Percentiles rank a stretch among this genome's conserved stretches.
These are phyloP conservation scores for Pyricularia grisea DNA, from an alignment of 2,329 filamentous ascomycete genomes.

Conservation along the genomic window DNA sequence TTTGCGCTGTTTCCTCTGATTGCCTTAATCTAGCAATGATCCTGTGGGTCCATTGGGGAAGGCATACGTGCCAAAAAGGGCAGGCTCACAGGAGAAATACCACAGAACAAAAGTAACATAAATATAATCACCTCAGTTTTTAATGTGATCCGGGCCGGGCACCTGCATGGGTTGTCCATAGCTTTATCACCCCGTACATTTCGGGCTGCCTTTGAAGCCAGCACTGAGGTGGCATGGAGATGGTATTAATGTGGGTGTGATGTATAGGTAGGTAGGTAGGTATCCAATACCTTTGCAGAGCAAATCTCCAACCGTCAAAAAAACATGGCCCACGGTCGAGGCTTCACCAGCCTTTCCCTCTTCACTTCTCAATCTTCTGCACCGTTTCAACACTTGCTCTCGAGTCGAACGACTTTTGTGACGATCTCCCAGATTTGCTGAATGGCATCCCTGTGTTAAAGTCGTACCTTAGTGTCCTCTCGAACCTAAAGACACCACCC, in stretches of 20 bases:
- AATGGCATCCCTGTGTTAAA: neutral
- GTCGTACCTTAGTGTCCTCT: neutral
- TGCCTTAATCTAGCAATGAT: neutral
- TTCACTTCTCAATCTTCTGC: neutral
- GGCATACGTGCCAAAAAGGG: neutral
- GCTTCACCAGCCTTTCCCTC: neutral
- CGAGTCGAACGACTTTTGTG: neutral
- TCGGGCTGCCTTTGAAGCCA: neutral
- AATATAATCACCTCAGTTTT: neutral
- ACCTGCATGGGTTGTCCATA: neutral
- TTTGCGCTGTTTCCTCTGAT: neutral
- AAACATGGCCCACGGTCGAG: neutral
- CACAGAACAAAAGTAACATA: neutral
- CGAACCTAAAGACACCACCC: neutral
- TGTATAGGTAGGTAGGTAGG: neutral
- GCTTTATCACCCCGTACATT: neutral
- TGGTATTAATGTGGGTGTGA: neutral
- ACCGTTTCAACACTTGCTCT: neutral
- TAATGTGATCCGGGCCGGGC: no score
- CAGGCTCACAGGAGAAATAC: neutral
- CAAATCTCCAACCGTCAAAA: neutral
- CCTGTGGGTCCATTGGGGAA: neutral
- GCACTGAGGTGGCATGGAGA: neutral
- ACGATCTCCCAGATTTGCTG: neutral
- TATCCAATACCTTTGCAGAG: neutral